Conservation (phyloP, 1,139 yeast genomes). For the Yamadazyma triangularis region DNA sequence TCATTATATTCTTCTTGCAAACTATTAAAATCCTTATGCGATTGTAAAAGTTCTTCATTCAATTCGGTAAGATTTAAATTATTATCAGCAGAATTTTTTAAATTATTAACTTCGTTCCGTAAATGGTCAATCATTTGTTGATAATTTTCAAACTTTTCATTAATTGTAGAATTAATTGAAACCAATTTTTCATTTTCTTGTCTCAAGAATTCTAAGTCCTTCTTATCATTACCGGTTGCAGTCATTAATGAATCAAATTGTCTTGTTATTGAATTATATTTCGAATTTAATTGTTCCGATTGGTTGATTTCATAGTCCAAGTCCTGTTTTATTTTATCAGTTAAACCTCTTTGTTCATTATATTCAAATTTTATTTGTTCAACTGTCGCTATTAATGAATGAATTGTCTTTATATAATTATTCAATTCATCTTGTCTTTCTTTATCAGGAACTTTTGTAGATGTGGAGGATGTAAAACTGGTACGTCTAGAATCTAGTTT, state of each 20-base stretch:
- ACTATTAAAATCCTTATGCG: constrained; percentile 19
- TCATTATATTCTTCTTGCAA: constrained; percentile 20
- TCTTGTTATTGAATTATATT: constrained; percentile 10
- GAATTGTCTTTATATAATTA: constrained; percentile 15
- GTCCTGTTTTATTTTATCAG: constrained; percentile 19
- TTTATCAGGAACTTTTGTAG: constrained; percentile 11
- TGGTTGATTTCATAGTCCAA: constrained; percentile 20
- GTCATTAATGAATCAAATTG: constrained; percentile 6
- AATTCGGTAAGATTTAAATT: constrained; percentile 8
- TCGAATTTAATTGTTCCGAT: constrained; percentile 17
- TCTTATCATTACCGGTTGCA: constrained; percentile 4
- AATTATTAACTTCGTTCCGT: constrained; percentile 27
- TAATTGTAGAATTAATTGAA: constrained; percentile 13
- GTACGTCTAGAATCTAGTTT: constrained; percentile 8
- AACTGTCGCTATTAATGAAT: constrained; percentile 14
- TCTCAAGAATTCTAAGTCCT: constrained; percentile 13
- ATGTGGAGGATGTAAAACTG: constrained; percentile 13
- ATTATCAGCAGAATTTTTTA: constrained; percentile 13
- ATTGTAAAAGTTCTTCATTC: constrained; percentile 16
- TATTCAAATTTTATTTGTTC: constrained; percentile 21
- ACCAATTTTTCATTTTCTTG: constrained; percentile 17
- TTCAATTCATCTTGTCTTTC: constrained; percentile 12
- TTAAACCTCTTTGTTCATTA: constrained; percentile 17
- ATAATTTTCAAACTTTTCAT: constrained; percentile 26
- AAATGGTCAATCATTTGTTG: constrained; percentile 29